Evolutionary conservation across 768 basidiomycete genomes (phyloP).

Genomic region (Pleurotus cornucopiae): DNA sequence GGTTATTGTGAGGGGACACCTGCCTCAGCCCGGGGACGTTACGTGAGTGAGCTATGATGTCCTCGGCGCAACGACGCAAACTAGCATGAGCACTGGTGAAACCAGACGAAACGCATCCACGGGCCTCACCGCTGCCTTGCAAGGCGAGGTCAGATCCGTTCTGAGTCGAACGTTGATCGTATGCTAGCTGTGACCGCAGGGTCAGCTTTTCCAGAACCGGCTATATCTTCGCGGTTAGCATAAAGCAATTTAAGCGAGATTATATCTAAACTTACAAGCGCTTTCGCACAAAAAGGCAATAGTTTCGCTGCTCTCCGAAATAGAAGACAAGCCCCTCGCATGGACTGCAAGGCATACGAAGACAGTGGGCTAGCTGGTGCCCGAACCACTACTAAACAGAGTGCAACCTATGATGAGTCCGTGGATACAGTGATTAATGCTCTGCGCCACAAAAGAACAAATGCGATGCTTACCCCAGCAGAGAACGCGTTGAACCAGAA

Average conservation of each 20-base stretch:
- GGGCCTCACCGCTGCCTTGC: not conserved
- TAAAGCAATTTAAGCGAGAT: not conserved
- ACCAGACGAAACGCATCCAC: not conserved
- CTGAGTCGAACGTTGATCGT: not conserved
- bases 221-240: not conserved
- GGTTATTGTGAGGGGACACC: not conserved
- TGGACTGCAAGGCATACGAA: constrained; percentile 53
- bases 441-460: not conserved
- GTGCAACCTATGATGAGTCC: constrained; percentile 41
- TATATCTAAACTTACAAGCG: constrained; percentile 38
- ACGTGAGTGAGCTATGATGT: not conserved
- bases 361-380: constrained; percentile 56
- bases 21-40: not conserved
- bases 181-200: not conserved
- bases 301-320: constrained; percentile 55
- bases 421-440: not conserved
- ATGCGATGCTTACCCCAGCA: constrained; percentile 48
- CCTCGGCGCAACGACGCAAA: not conserved
- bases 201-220: not conserved
- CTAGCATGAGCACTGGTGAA: not conserved
- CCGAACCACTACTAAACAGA: constrained; percentile 62
- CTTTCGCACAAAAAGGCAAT: constrained; percentile 57
- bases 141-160: not conserved
- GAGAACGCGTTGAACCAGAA: constrained; percentile 78
- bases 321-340: constrained; percentile 54